A percentile compares a stretch with the other conserved stretches of the same genome.
Conservation (phyloP, 345 rosid species). For the Rhizophora apiculata region DNA sequence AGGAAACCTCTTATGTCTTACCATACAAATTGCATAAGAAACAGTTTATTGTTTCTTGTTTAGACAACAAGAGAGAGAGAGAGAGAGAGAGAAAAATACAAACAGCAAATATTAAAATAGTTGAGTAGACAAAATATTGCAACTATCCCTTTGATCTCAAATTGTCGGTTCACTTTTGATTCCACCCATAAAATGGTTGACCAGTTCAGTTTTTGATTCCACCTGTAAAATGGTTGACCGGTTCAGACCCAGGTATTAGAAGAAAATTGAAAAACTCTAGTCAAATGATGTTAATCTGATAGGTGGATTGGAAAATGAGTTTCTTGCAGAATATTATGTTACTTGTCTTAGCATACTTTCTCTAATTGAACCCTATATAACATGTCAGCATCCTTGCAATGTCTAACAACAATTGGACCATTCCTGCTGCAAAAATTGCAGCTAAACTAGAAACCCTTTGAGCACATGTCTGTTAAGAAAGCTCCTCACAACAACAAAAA, state of each 20-base stretch:
- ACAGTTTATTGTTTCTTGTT: not conserved
- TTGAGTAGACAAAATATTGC: not conserved
- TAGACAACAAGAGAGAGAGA: no score
- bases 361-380: not conserved
- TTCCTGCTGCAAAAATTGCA: not conserved
- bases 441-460: not conserved
- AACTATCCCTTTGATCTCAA: not conserved
- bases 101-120: no score
- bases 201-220: not conserved
- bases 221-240: no score
- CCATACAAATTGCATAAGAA: not conserved
- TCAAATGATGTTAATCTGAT: constrained; percentile 19
- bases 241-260: not conserved
- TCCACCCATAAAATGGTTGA: no score
- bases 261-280: constrained; percentile 26
- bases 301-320: constrained; percentile 17
- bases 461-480: constrained; percentile 49
- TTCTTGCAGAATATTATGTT: constrained; percentile 12
- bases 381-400: no score
- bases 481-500: not conserved
- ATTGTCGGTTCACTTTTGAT: not conserved
- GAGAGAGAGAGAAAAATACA: no score
- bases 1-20: not conserved
- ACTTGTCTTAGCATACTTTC: constrained; percentile 18
- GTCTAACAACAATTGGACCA: not conserved